A percentile compares a stretch with the other conserved stretches of the same genome.
Conservation (phyloP, 441 rosid genomes). For the California macrophylla region DNA sequence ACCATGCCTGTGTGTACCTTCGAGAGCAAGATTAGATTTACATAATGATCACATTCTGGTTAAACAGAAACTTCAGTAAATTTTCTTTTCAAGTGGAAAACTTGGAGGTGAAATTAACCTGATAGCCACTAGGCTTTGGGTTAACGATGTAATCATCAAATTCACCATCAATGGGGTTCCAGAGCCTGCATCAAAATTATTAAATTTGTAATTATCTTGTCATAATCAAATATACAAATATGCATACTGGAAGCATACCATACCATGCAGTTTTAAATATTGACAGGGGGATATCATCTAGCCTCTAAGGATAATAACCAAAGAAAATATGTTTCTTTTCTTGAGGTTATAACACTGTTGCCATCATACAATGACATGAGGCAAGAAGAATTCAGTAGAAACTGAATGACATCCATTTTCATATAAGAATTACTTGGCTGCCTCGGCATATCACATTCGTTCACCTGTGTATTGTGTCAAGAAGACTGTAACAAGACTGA, state of each 20-base stretch:
- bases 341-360: not conserved
- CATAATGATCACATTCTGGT: not conserved
- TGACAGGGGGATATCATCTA: not conserved
- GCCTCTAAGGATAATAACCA: not conserved
- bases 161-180: slow-evolving; percentile 76
- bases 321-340: not conserved
- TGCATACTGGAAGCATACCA: not conserved
- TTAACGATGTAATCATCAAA: slow-evolving; percentile 73
- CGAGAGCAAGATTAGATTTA: not conserved
- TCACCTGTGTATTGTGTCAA: slow-evolving; percentile 55
- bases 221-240: not conserved
- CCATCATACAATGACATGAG: not conserved
- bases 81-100: slow-evolving; percentile 3
- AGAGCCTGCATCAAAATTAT: slow-evolving; percentile 41
- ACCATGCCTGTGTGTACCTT: not conserved
- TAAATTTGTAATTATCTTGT: not conserved
- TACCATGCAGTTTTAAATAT: not conserved
- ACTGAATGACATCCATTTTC: not conserved
- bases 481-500: slow-evolving; percentile 63
- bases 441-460: slow-evolving; percentile 5
- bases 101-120: slow-evolving; percentile 31
- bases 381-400: no score
- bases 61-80: not conserved
- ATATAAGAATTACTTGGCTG: not conserved
- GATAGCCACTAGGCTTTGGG: slow-evolving; percentile 75